Evolutionary conservation across 1,139 yeast genomes (phyloP), one percentile per base, ranked within the genome.

Genomic region (Hanseniaspora uvarum): DNA sequence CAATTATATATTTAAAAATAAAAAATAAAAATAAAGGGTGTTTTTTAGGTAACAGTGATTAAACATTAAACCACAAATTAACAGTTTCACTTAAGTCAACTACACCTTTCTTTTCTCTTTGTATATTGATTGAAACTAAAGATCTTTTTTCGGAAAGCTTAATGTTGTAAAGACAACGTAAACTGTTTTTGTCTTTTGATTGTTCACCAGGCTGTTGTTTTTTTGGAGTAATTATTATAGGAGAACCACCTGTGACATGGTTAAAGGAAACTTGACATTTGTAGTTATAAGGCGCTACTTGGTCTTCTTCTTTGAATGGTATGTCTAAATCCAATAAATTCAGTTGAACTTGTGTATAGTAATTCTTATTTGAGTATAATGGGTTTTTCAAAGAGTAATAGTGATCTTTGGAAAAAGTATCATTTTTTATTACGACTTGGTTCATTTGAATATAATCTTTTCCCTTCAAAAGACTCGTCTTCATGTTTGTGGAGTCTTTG

Each of bases 1-100:
- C n/a, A n/a, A n/a, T 28, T 28, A 28, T 28, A 28, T 28, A 28
- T 28, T 4, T 28, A 31, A 31, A 11, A 11, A 31, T 8, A 12
- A 12, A 31, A 31, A 30, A 30, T 3, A 31, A 11, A 5, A 31
- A 31, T 8, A 7, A 5, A 2, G 3, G 5, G 14, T 11, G 5
- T 26, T 5, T 26, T 5, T 26, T 5, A 26, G 8, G 7, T 26
- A 26, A 26, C n/a, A 12, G 31, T 19, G 5, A 33, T 24, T 50
- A 50, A 40, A 43, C 47, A 21, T 50, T 50, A 23, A 50, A 50
- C 53, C 53, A 50, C 10, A 50, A 21, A 38, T 50, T 50, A 2
- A 50, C 30, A 18, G 48, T 50, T n/a, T 50, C 53, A n/a, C 30
- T 43, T 31, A 50, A n/a, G 21, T 40, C 53, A 28, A 37, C 16